Base-by-base conservation (phyloP, 139 green algal species). In the Chlorella sp. region DNA sequence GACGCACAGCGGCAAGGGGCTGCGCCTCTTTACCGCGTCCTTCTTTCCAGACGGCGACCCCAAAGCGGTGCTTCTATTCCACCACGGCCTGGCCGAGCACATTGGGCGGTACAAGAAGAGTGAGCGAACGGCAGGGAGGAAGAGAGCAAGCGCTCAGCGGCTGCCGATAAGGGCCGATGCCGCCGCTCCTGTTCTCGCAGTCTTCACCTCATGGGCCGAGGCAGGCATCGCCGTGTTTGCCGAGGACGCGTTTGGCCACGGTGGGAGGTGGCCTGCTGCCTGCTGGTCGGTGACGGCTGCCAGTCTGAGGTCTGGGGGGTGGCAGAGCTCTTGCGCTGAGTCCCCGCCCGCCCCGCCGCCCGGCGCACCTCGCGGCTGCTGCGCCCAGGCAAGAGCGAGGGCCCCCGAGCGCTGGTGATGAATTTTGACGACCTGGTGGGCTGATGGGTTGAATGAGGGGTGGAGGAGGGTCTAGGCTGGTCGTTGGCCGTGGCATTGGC, bases 51-150 rank as follows among this genome's bases (percentile, higher is more conserved):
- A n/a, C n/a, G n/a, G n/a, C n/a, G n/a, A n/a, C n/a, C n/a, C n/a
- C n/a, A n/a, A n/a, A n/a, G 74, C 74, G 2, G 60, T 79, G 23
- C 71, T 93, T 7, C 67, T 89, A 8, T 86, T 85, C 42, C 85
- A 92, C 42, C 88, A 93, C 46, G 88, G 88, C 23, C 46, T 92
- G 11, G 81, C 43, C 14, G 88, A 92, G 58, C 87, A 93, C 43
- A 70, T 81, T 5, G 82, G 79, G 17, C 80, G 86, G 7, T 93
- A 92, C 73, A 67, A 77, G 23, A 56, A 79, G 74, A 56, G 67
- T 81, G 81, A 77, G 50, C 2, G 1, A 29, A 11, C 33, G 38
- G 59, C n/a, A 73, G 14, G 56, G 51, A 64, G n/a, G 53, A 59
- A 2, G 48, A 79, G 8, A 58, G 36, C 4, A 43, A 50, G 8